A percentile compares a stretch with the other conserved stretches of the same genome.
Evolutionary conservation across 169 alveolate genomes (phyloP).

Genomic region (Fabrea salina): DNA sequence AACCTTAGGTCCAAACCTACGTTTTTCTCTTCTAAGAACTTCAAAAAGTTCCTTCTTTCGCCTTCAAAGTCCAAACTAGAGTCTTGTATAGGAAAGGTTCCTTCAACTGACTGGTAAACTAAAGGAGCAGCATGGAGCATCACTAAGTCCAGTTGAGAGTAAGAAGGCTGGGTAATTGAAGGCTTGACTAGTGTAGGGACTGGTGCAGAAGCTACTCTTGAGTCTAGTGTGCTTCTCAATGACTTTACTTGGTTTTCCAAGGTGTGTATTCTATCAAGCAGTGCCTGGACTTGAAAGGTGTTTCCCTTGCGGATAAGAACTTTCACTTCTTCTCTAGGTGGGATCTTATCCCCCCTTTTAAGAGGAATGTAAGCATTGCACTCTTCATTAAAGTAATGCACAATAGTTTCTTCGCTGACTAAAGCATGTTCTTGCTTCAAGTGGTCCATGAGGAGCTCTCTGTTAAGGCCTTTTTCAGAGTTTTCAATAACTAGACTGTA

Average conservation of each 20-base stretch:
- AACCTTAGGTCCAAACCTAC: conserved; percentile 36
- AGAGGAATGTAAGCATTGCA: conserved; percentile 1
- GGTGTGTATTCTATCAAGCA: neutral
- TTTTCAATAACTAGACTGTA: neutral
- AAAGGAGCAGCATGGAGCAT: conserved; percentile 20
- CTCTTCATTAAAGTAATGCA: neutral
- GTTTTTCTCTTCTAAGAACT: neutral
- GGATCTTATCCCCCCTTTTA: neutral
- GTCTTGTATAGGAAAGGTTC: neutral
- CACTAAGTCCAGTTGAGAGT: conserved; percentile 10
- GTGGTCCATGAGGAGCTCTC: neutral
- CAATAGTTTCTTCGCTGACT: neutral
- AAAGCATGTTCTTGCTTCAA: neutral
- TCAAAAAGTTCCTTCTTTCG: conserved; percentile 14
- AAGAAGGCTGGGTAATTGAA: neutral
- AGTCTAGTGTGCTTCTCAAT: neutral
- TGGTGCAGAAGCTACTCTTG: neutral
- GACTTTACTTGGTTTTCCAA: neutral
- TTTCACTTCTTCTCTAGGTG: neutral
- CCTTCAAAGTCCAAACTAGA: conserved; percentile 14
- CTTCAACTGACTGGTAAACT: neutral
- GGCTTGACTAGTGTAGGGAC: neutral
- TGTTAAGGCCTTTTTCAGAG: neutral
- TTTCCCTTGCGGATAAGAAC: neutral
- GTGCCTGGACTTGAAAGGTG: neutral